Percentiles rank a stretch among this genome's conserved stretches.
Conservation (phyloP, 176 grass and related monocot genomes). For the Raddia guianensis region DNA sequence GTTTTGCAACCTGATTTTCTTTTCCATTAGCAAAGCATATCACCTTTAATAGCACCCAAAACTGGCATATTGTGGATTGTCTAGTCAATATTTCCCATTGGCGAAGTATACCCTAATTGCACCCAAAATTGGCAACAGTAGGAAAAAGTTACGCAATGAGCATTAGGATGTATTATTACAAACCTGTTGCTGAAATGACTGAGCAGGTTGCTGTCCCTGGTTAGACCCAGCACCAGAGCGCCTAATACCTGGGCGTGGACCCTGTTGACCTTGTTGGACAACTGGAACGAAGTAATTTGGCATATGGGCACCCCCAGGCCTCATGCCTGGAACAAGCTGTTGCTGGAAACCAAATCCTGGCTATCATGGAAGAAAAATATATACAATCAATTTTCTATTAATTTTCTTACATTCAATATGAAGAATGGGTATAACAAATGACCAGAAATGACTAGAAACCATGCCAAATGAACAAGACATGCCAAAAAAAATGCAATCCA, state of each 20-base stretch:
- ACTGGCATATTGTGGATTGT: neutral
- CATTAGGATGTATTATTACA: conserved; percentile 14
- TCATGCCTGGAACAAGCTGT: conserved; percentile 89
- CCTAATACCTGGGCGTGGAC: conserved; percentile 72
- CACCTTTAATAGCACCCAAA: neutral
- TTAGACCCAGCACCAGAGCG: conserved; percentile 55
- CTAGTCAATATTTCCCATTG: neutral
- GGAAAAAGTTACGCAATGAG: neutral
- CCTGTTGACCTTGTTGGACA: conserved; percentile 83
- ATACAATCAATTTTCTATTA: conserved; percentile 36
- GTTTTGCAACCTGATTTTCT: neutral
- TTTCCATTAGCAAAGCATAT: conserved; percentile 2
- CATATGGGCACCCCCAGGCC: conserved; percentile 78
- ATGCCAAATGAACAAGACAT: conserved; percentile 22
- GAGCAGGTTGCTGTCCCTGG: conserved; percentile 68
- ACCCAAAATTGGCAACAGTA: neutral
- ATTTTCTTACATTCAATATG: neutral
- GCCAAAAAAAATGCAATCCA: neutral
- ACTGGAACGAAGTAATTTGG: conserved; percentile 82
- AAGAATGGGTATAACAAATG: conserved; percentile 21
- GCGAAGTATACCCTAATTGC: neutral
- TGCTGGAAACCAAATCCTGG: conserved; percentile 89
- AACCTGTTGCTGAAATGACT: conserved; percentile 85
- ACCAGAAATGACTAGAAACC: neutral
- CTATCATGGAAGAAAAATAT: conserved; percentile 41